Evolutionary conservation across 306 rosid genomes (phyloP).

Genomic region (Delonix regia): DNA sequence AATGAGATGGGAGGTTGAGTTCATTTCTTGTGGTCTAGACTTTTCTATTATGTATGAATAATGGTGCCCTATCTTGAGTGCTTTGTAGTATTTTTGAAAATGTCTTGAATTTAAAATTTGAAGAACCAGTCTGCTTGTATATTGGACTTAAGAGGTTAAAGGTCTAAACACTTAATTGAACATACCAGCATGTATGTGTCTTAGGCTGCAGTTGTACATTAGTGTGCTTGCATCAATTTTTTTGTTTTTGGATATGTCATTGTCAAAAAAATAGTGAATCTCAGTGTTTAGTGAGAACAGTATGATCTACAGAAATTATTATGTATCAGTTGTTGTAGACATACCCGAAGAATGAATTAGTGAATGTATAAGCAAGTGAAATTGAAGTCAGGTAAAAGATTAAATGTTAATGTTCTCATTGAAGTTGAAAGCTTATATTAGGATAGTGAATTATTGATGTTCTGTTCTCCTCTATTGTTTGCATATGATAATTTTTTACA

Average conservation of each 20-base stretch:
- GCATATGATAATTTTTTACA: not conserved
- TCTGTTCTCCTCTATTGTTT: not conserved
- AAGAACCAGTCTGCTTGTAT: slow-evolving; percentile 22
- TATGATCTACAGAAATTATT: not conserved
- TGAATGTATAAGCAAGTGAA: not conserved
- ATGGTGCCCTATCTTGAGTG: not conserved
- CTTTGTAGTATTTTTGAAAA: not conserved
- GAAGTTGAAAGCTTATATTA: not conserved
- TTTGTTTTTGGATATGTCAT: not conserved
- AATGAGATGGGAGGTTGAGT: slow-evolving; percentile 25
- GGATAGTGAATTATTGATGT: not conserved
- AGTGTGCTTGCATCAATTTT: not conserved
- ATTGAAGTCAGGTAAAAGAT: slow-evolving; percentile 14
- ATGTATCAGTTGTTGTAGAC: not conserved
- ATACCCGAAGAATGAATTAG: not conserved
- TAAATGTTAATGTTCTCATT: not conserved
- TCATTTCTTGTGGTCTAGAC: slow-evolving; percentile 7
- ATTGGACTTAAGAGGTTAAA: slow-evolving; percentile 3
- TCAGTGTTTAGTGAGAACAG: not conserved
- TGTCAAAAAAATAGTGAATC: not conserved
- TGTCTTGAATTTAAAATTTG: slow-evolving; percentile 7
- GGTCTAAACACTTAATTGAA: not conserved
- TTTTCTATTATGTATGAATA: slow-evolving; percentile 5
- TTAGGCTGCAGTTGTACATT: slow-evolving; percentile 19
- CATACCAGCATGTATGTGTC: not conserved